These are phyloP conservation scores for Aureobasidium melanogenum DNA, from an alignment of 2,329 filamentous ascomycete genomes.

Conservation along the genomic window DNA sequence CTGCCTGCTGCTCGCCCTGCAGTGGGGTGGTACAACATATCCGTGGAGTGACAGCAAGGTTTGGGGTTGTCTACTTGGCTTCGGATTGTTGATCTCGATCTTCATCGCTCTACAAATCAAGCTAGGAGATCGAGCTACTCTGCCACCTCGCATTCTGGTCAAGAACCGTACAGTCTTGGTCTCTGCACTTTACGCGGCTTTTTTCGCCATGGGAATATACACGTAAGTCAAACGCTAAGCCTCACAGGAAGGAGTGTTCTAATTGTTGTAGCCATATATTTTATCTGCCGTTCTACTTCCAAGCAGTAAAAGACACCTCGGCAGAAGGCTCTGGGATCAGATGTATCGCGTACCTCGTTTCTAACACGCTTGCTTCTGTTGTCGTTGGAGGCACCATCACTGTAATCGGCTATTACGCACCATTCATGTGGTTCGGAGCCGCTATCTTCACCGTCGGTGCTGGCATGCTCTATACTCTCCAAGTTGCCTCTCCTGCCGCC, in stretches of 20 bases:
- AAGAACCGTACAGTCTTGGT: conserved; percentile 27
- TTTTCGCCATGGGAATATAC: conserved; percentile 31
- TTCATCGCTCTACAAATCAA: conserved; percentile 16
- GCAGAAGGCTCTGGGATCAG: conserved; percentile 32
- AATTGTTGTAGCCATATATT: conserved; percentile 23
- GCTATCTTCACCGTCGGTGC: conserved; percentile 19
- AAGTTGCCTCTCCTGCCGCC: conserved; percentile 30
- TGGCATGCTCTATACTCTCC: conserved; percentile 26
- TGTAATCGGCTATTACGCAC: conserved; percentile 18
- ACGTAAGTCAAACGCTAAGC: conserved; percentile 16
- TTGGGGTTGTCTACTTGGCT: conserved; percentile 13
- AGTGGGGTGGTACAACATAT: conserved; percentile 38
- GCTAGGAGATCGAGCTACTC: conserved; percentile 18
- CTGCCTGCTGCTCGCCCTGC: conserved; percentile 36
- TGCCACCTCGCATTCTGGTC: conserved; percentile 19
- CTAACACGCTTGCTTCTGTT: conserved; percentile 15
- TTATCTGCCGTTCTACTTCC: conserved; percentile 26
- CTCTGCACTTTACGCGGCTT: conserved; percentile 26
- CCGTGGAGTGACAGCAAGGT: conserved; percentile 22
- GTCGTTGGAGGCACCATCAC: conserved; percentile 19
- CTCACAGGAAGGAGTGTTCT: neutral
- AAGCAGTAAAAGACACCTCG: conserved; percentile 21
- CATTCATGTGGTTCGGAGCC: conserved; percentile 16
- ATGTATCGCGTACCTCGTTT: conserved; percentile 39
- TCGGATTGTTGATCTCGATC: neutral